Conservation (phyloP, 495 filamentous ascomycete genomes). For the Neurospora sp. region DNA sequence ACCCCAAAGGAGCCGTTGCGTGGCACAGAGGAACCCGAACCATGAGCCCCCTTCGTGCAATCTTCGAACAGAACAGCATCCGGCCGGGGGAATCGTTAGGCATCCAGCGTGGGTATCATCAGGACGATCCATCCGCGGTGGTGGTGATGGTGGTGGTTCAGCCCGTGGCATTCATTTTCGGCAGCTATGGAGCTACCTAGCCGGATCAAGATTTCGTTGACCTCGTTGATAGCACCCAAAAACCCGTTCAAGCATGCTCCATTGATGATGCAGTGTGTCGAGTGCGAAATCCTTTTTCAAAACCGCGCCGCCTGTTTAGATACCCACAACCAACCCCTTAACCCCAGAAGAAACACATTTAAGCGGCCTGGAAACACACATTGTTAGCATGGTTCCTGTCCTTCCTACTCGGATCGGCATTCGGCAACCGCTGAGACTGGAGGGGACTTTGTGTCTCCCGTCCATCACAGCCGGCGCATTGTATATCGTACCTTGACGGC, state of each 20-base stretch:
- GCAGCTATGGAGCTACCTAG: conserved; percentile 26
- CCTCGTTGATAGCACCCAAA: conserved; percentile 25
- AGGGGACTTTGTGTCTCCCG: neutral
- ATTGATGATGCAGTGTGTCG: conserved; percentile 27
- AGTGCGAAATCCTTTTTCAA: conserved; percentile 25
- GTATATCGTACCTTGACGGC: conserved; percentile 75
- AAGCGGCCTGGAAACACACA: conserved; percentile 12
- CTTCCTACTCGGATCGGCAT: neutral
- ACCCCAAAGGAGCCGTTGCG: neutral
- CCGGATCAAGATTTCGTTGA: conserved; percentile 26
- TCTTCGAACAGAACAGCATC: neutral
- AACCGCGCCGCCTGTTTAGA: conserved; percentile 26
- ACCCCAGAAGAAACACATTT: conserved; percentile 14
- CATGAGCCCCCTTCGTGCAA: neutral
- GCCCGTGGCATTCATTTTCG: conserved; percentile 24
- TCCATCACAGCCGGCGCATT: neutral
- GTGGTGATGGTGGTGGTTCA: conserved; percentile 12
- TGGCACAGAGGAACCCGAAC: neutral
- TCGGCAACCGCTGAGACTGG: neutral
- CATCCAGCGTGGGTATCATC: neutral
- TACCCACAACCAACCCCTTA: conserved; percentile 22
- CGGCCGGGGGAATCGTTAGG: neutral
- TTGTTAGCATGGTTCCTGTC: conserved; percentile 13
- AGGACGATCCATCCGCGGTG: neutral
- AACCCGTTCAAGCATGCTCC: conserved; percentile 27